phyloP scores from a whole-genome alignment of 169 alveolate species.

The Plasmodium vinckei region DNA sequence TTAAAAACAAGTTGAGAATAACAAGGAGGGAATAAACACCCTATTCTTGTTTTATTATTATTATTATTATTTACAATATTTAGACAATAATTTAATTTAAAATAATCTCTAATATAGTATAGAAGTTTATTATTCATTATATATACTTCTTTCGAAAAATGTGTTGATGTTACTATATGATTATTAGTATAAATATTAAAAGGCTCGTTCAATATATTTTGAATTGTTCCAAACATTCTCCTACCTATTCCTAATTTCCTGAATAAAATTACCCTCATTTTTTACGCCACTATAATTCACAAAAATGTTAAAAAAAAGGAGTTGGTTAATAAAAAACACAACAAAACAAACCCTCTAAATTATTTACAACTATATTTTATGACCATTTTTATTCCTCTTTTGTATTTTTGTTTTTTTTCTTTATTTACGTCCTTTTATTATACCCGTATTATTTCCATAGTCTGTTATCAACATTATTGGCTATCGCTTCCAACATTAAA shows the following conservation, averaged over 20 bases:
- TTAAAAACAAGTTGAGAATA: conserved; percentile 57
- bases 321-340: too few species aligned
- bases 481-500: too few species aligned
- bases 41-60: conserved; percentile 41
- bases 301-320: neutral
- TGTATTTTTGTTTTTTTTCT: too few species aligned
- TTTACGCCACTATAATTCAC: neutral
- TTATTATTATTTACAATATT: neutral
- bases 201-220: conserved; percentile 24
- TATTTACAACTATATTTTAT: too few species aligned
- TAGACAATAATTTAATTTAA: conserved; percentile 8
- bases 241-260: neutral
- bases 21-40: conserved; percentile 73
- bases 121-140: conserved; percentile 54
- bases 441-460: too few species aligned
- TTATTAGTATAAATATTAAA: conserved; percentile 60
- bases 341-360: too few species aligned
- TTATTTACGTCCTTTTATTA: too few species aligned
- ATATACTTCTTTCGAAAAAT: conserved; percentile 36
- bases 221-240: conserved; percentile 35
- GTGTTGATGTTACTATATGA: conserved; percentile 9
- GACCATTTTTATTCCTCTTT: too few species aligned
- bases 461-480: too few species aligned
- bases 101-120: conserved; percentile 63
- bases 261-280: conserved; percentile 3